phyloP scores from a whole-genome alignment of 2,329 filamentous ascomycete species.

The Colletotrichum destructivum region DNA sequence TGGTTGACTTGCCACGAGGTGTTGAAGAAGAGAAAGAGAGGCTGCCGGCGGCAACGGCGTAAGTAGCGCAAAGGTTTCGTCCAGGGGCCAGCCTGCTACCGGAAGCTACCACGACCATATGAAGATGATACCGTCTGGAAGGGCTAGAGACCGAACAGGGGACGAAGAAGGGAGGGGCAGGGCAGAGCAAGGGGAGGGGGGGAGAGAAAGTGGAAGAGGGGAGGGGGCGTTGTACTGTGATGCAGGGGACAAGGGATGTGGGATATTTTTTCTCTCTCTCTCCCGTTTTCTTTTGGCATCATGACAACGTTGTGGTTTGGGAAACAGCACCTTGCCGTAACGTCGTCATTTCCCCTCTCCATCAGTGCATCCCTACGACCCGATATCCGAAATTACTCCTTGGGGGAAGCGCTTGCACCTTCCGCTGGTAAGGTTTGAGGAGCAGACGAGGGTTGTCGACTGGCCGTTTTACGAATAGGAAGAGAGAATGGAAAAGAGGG shows the following conservation, averaged over 20 bases:
- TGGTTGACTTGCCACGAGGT: conserved; percentile 27
- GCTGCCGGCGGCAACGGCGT: conserved; percentile 35
- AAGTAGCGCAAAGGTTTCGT: background rate
- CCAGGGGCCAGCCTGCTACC: conserved; percentile 15
- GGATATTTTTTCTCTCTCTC: background rate
- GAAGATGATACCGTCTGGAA: conserved; percentile 13
- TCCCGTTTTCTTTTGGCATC: background rate
- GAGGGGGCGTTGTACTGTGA: background rate
- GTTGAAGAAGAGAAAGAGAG: conserved; percentile 27
- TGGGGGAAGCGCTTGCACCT: conserved; percentile 36
- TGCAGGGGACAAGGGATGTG: conserved; percentile 24
- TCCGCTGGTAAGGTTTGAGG: conserved; percentile 20
- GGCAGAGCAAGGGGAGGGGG: background rate
- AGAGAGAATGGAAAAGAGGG: background rate
- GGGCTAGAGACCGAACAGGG: conserved; percentile 4
- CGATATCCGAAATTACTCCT: conserved; percentile 38
- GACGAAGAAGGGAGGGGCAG: background rate
- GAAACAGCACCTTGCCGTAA: conserved; percentile 23
- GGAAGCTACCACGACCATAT: conserved; percentile 19
- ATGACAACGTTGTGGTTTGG: conserved; percentile 21
- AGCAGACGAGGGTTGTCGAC: background rate
- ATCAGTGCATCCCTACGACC: conserved; percentile 24
- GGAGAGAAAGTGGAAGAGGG: background rate
- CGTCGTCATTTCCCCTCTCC: conserved; percentile 24
- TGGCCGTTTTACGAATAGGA: background rate